A percentile compares a stretch with the other conserved stretches of the same genome.
Conservation (phyloP, 495 filamentous ascomycete species). For the Aspergillus homomorphus region DNA sequence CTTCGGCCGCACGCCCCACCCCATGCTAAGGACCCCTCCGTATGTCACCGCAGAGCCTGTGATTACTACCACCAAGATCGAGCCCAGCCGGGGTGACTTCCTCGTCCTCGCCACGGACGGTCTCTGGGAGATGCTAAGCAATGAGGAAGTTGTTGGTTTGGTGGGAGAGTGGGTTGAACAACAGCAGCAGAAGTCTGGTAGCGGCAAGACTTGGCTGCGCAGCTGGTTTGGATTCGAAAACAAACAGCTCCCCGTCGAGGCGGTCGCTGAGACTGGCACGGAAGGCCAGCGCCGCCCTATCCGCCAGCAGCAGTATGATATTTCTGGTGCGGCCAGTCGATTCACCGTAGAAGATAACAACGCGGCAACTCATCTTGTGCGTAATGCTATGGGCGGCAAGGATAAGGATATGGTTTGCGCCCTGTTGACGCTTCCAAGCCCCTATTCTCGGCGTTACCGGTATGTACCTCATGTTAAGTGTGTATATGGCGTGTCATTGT, state of each 20-base stretch:
- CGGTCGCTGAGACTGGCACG: conserved; percentile 47
- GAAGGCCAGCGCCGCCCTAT: conserved; percentile 65
- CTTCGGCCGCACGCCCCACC: conserved; percentile 72
- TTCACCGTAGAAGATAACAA: conserved; percentile 97
- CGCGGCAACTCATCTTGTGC: conserved; percentile 88
- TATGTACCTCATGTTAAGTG: conserved; percentile 36
- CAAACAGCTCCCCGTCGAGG: conserved; percentile 53
- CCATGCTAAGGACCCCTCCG: conserved; percentile 81
- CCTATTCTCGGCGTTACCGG: conserved; percentile 88
- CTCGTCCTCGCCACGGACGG: conserved; percentile 96
- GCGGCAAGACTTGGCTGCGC: conserved; percentile 45
- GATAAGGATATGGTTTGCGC: conserved; percentile 94
- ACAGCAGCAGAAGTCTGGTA: conserved; percentile 49
- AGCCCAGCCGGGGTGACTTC: conserved; percentile 89
- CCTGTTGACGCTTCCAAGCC: conserved; percentile 84
- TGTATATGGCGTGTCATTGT: neutral
- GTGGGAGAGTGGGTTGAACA: conserved; percentile 95
- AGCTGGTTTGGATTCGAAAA: conserved; percentile 49
- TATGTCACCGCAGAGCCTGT: conserved; percentile 98
- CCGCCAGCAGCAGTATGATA: conserved; percentile 77
- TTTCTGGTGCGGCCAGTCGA: conserved; percentile 64
- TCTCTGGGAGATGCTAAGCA: conserved; percentile 98
- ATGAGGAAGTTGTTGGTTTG: conserved; percentile 95
- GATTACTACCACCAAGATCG: conserved; percentile 90
- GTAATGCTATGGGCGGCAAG: conserved; percentile 92